Evolutionary conservation across 2,329 filamentous ascomycete species (phyloP), one percentile per base, ranked within the genome.

Genomic region (Thielaviopsis cerberus): DNA sequence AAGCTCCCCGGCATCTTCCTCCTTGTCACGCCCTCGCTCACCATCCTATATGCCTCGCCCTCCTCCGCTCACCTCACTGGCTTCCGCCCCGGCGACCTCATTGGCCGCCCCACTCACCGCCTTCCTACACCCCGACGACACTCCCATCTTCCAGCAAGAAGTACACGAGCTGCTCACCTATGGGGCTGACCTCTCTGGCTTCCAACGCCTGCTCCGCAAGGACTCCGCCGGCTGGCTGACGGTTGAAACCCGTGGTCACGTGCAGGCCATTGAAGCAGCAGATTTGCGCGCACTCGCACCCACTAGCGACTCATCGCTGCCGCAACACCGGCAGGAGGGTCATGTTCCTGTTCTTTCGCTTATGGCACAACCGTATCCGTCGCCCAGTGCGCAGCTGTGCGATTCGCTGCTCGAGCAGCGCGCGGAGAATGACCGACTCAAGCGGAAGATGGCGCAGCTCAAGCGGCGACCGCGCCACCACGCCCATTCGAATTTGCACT

Each of bases 401-500:
- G 90, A 97, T 70, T 94, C 89, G 0, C 96, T 96, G 65, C 75
- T 97, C 26, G 91, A 97, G 68, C 90, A 96, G 72, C 96, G 96
- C 70, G 91, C 95, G 57, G 91, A 96, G 69, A 95, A 96, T 65
- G 89, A 95, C 72, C 81, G 90, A 4, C 71, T 97, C 54, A 82
- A 81, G 65, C 85, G 88, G 64, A 82, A 88, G 51, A 94, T 97
- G 62, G 82, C 22, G 3, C 20, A 8, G 5, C n/a, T 52, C 51
- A 52, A 52, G 22, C 50, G 50, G 4, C 23, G 8, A 13, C 20
- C 48, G 23, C 22, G n/a, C n/a, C 45, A n/a, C 17, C 45, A 50
- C 45, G 11, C 45, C 11, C 45, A 50, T n/a, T 23, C 45, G n/a
- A n/a, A 51, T 22, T 51, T n/a, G 10, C 48, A 51, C 10, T 23